Evolutionary conservation across 257 asterid genomes (phyloP).

Genomic region (Gentiana dahurica): DNA sequence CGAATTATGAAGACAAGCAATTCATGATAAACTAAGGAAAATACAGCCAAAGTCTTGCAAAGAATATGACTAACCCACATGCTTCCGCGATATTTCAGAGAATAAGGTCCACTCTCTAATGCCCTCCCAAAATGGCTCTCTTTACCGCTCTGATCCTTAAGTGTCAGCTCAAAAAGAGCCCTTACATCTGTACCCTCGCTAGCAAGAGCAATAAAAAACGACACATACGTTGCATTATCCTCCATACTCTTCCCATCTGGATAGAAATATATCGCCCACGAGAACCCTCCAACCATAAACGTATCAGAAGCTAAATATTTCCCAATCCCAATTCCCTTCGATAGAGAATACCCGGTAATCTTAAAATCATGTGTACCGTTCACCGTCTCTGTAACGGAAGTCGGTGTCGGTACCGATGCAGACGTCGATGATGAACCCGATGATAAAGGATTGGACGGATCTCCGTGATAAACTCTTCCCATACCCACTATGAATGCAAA

Average conservation of each 20-base stretch:
- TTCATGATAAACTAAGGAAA: not conserved
- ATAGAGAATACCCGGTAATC: constrained; percentile 73
- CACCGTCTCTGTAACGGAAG: constrained; percentile 69
- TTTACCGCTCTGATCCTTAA: constrained; percentile 86
- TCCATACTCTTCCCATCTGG: constrained; percentile 92
- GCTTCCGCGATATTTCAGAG: constrained; percentile 90
- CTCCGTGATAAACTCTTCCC: constrained; percentile 58
- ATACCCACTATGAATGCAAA: constrained; percentile 29
- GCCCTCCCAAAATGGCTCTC: constrained; percentile 92
- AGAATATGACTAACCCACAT: constrained; percentile 46
- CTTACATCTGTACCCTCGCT: constrained; percentile 83
- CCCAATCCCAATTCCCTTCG: constrained; percentile 86
- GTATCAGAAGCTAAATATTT: constrained; percentile 75
- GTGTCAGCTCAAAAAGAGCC: constrained; percentile 85
- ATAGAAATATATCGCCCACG: constrained; percentile 90
- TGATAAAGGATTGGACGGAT: constrained; percentile 36
- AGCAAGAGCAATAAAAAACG: constrained; percentile 74
- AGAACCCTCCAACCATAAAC: constrained; percentile 80
- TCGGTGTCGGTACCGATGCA: constrained; percentile 56
- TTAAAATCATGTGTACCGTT: constrained; percentile 79
- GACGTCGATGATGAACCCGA: constrained; percentile 32
- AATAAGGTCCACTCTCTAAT: constrained; percentile 89
- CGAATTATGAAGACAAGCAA: not conserved
- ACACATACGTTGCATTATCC: constrained; percentile 77
- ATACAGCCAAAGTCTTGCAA: not conserved